These are phyloP conservation scores for Hyphodiscus sp. DNA, from an alignment of 2,329 filamentous ascomycete genomes.

Conservation along the genomic window DNA sequence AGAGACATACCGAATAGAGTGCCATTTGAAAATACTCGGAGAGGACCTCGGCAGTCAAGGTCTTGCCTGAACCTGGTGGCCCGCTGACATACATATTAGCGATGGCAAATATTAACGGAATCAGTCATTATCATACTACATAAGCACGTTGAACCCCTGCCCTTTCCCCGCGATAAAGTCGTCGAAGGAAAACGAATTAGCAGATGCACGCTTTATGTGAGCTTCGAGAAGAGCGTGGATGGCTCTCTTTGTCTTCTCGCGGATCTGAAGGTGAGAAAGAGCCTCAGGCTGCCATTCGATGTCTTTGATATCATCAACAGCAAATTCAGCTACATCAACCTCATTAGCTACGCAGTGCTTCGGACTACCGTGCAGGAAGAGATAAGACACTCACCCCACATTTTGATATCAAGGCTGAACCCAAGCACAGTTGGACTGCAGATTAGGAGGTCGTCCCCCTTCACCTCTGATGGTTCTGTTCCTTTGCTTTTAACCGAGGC, in stretches of 20 bases:
- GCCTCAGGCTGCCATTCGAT: conserved; percentile 5
- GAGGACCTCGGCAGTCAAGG: conserved; percentile 6
- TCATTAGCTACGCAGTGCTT: neutral
- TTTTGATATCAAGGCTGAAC: conserved; percentile 7
- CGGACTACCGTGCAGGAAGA: neutral
- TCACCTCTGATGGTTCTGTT: conserved; percentile 13
- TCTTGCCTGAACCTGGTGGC: conserved; percentile 7
- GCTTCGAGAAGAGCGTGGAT: conserved; percentile 4
- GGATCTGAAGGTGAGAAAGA: conserved; percentile 17
- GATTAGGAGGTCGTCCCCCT: conserved; percentile 10
- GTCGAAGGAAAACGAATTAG: neutral
- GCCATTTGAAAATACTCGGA: conserved; percentile 4
- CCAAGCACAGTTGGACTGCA: conserved; percentile 8
- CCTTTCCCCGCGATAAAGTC: conserved; percentile 2
- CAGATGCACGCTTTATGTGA: neutral
- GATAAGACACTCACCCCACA: conserved; percentile 5
- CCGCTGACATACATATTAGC: conserved; percentile 3
- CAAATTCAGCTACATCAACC: conserved; percentile 12
- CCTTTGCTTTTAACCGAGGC: conserved; percentile 4
- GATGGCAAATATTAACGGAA: neutral
- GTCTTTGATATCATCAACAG: conserved; percentile 12
- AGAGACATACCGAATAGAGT: conserved; percentile 3
- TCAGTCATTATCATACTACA: neutral
- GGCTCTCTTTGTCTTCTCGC: conserved; percentile 16
- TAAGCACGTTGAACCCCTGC: conserved; percentile 13